These are phyloP conservation scores for Alliaria petiolata DNA, from an alignment of 345 rosid genomes.

Conservation along the genomic window DNA sequence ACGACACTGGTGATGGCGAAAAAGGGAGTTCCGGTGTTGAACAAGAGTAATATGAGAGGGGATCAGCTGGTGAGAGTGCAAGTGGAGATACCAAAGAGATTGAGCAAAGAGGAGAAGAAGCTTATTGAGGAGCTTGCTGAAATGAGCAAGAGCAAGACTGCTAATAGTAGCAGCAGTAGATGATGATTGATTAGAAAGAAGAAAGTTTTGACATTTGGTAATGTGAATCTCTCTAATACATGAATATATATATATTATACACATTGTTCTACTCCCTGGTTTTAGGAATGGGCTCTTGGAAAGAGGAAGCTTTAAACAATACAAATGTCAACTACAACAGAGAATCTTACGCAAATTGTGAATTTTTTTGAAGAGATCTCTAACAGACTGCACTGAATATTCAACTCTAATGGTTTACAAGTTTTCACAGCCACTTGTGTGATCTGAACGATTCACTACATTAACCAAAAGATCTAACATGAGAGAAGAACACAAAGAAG, in stretches of 20 bases:
- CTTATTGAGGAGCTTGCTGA: constrained; percentile 87
- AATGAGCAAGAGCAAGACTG: constrained; percentile 80
- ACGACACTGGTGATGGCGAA: constrained; percentile 92
- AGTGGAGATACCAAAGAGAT: constrained; percentile 92
- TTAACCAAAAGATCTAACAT: neutral
- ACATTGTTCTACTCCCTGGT: constrained; percentile 7
- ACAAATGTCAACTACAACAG: no score
- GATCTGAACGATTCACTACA: neutral
- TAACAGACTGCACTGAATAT: neutral
- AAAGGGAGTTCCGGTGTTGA: constrained; percentile 90
- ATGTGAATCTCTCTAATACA: constrained; percentile 1
- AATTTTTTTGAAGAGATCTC: no score
- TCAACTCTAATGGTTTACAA: neutral
- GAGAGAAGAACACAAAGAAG: neutral
- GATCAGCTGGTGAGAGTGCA: constrained; percentile 98
- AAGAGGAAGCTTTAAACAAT: neutral
- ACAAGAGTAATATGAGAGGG: constrained; percentile 83
- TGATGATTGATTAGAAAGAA: constrained; percentile 9
- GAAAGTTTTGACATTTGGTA: constrained; percentile 22
- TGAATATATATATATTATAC: neutral
- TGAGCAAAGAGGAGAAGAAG: constrained; percentile 85
- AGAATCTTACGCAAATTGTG: neutral
- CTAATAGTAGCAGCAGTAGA: constrained; percentile 47
- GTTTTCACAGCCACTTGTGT: neutral
- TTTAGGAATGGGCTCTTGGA: neutral